phyloP scores from a whole-genome alignment of 2,329 filamentous ascomycete genomes.

The Colletotrichum destructivum region DNA sequence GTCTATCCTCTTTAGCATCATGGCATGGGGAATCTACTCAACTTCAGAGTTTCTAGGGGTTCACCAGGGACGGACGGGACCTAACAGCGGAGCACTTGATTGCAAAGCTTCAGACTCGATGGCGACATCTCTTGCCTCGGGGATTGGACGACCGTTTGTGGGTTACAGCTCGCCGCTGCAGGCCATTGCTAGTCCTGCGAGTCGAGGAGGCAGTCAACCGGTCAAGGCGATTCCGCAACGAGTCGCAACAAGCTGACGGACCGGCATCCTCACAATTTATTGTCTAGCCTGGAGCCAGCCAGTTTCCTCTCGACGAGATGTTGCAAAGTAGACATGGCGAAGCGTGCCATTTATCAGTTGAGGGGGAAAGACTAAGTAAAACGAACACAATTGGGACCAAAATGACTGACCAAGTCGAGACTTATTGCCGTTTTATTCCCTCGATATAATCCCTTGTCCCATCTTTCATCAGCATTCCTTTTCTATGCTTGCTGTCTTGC shows the following conservation, averaged over 20 bases:
- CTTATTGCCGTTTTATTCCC: too few relatives aligned
- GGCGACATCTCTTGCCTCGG: background rate
- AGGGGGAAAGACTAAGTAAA: too few relatives aligned
- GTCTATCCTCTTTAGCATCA: background rate
- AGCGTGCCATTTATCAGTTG: too few relatives aligned
- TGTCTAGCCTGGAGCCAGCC: too few relatives aligned
- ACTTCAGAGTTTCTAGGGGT: background rate
- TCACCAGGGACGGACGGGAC: background rate
- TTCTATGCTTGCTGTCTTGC: too few relatives aligned
- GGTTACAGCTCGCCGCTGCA: background rate
- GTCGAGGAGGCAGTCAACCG: background rate
- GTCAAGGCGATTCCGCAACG: too few relatives aligned
- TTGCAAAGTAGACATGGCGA: too few relatives aligned
- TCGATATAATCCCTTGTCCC: too few relatives aligned
- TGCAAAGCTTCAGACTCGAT: background rate
- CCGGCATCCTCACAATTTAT: background rate
- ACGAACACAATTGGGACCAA: too few relatives aligned
- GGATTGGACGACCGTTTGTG: background rate
- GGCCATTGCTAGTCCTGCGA: background rate
- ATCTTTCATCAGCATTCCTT: too few relatives aligned
- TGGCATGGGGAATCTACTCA: background rate
- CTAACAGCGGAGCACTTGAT: background rate
- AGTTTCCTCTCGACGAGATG: too few relatives aligned
- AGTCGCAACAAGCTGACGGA: background rate
- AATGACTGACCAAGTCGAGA: too few relatives aligned